Base-by-base conservation (phyloP, 2,329 filamentous ascomycete species). In the Sclerotiophoma versabilis region DNA sequence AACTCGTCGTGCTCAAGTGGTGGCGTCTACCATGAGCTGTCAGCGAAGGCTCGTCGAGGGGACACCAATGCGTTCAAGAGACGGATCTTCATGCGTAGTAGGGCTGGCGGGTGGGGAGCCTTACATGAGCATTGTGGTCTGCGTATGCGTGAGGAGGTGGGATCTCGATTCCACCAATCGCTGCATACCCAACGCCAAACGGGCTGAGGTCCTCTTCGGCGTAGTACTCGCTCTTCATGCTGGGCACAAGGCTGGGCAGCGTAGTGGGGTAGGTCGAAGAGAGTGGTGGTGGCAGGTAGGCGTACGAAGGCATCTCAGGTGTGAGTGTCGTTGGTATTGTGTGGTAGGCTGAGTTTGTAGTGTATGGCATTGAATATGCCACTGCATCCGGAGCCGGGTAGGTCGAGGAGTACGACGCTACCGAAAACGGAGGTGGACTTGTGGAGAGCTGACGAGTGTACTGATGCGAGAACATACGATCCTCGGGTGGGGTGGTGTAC, bases 101-200 rank as follows among this genome's bases (percentile, higher is more conserved):
- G 55, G 67, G 60, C 62, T 74, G 72, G 62, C 71, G 70, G 69
- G 70, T 64, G 59, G 73, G 79, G 74, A 78, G 78, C 87, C 86
- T 88, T 87, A 92, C 89, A 85, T 90, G 88, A 82, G 87, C 84
- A 76, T 85, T 84, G 75, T 85, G 84, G 65, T 86, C 80, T 72
- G 89, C 84, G 79, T 90, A 91, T 22, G 83, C 79, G 64, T 84
- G 81, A 53, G 81, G 78, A 54, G 80, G 77, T 70, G 82, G 81
- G 64, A 89, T 83, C 65, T 90, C 87, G 71, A 90, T 83, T 44
- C 81, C 53, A 83, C 80, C 74, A 58, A 89, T 81, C 65, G 86
- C 87, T 62, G 81, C 80, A 73, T 91, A 91, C 77, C 80, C 83
- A 77, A 90, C 84, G 75, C 87, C 89, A 69, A 86, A 86, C 5